phyloP scores from a whole-genome alignment of 805 yeast species.

The Grigorovia yakushimaensis region DNA sequence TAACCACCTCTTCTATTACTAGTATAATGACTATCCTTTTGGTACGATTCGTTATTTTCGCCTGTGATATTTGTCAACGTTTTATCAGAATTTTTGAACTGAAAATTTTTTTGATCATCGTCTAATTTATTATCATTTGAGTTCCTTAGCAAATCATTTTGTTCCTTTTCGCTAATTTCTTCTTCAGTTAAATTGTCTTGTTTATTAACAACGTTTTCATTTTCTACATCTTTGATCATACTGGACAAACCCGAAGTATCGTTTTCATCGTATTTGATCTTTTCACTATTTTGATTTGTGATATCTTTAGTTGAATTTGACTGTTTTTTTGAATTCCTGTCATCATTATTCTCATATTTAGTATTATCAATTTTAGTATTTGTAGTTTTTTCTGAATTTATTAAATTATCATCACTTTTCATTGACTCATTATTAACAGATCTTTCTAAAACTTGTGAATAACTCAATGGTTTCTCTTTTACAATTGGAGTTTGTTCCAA shows the following conservation, averaged over 20 bases:
- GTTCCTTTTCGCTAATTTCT: background rate
- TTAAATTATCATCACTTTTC: background rate
- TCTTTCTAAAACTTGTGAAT: conserved; percentile 20
- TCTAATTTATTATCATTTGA: background rate
- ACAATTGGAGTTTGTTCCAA: conserved; percentile 13
- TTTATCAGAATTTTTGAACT: conserved; percentile 10
- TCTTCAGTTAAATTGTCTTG: background rate
- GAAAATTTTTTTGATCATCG: conserved; percentile 5
- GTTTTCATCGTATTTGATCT: background rate
- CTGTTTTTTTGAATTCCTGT: too few relatives aligned
- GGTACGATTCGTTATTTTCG: background rate
- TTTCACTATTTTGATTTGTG: background rate
- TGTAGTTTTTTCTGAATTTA: background rate
- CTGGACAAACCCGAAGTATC: background rate
- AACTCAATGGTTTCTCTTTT: conserved; percentile 9
- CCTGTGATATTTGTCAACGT: background rate
- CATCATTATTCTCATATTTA: background rate
- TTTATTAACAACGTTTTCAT: background rate
- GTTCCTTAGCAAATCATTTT: background rate
- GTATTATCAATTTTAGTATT: background rate
- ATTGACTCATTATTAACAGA: conserved; percentile 15
- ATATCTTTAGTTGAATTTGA: background rate
- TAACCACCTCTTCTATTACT: conserved; percentile 1
- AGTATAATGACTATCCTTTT: background rate
- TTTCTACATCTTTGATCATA: background rate